Evolutionary conservation across 2,329 filamentous ascomycete genomes (phyloP).

Genomic region (Ophiostoma fasciatum): DNA sequence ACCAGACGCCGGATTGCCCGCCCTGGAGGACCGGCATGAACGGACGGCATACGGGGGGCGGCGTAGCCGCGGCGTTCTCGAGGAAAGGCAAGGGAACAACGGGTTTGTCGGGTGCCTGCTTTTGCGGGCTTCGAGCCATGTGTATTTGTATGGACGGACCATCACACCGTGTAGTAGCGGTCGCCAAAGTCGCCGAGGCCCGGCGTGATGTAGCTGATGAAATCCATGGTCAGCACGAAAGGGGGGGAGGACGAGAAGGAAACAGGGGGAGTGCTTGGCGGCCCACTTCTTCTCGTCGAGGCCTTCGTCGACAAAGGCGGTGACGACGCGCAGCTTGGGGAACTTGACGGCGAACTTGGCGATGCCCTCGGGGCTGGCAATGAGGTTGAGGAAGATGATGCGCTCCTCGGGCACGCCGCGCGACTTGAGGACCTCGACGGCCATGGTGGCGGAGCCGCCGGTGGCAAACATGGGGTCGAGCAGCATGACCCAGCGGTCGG

Average conservation of each 20-base stretch:
- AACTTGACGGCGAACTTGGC: slow-evolving; percentile 80
- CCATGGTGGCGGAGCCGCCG: slow-evolving; percentile 91
- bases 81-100: no score
- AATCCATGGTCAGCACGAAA: slow-evolving; percentile 24
- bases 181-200: slow-evolving; percentile 93
- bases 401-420: slow-evolving; percentile 88
- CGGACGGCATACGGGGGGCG: no score
- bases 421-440: slow-evolving; percentile 79
- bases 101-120: no score
- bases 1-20: no score
- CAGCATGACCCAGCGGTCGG: slow-evolving; percentile 80
- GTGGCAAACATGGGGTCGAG: slow-evolving; percentile 99
- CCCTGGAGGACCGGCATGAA: no score
- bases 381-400: slow-evolving; percentile 91
- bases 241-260: slow-evolving; percentile 6
- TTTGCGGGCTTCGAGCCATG: no score
- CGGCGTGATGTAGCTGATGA: slow-evolving; percentile 78
- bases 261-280: slow-evolving; percentile 2
- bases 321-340: slow-evolving; percentile 80
- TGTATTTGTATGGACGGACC: no score
- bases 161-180: slow-evolving; percentile 77
- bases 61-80: no score
- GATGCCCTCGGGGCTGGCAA: slow-evolving; percentile 90
- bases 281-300: slow-evolving; percentile 89
- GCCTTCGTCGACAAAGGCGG: slow-evolving; percentile 87